phyloP scores from a whole-genome alignment of 768 basidiomycete genomes.

The Lanmaoa rubissima region DNA sequence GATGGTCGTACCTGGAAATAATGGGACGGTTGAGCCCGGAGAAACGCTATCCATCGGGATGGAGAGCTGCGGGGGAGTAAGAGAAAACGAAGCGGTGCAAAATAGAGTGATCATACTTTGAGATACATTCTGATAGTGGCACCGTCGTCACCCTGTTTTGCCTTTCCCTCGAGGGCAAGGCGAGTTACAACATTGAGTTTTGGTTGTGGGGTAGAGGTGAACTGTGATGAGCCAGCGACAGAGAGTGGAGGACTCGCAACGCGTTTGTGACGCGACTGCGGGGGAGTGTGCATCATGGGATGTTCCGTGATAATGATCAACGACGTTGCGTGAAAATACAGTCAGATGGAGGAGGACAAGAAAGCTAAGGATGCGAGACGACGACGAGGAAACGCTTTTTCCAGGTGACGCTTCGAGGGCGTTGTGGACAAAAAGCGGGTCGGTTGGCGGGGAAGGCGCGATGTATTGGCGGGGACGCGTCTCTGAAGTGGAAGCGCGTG shows the following conservation, averaged over 20 bases:
- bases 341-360: neutral
- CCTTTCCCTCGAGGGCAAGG: constrained; percentile 72
- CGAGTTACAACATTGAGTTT: constrained; percentile 71
- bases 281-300: constrained; percentile 15
- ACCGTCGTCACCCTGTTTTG: constrained; percentile 62
- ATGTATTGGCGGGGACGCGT: constrained; percentile 20
- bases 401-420: constrained; percentile 1
- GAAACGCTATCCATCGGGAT: constrained; percentile 63
- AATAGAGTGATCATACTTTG: constrained; percentile 46
- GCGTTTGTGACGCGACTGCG: constrained; percentile 30
- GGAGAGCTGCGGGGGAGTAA: constrained; percentile 46
- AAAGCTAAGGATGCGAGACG: neutral
- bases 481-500: neutral
- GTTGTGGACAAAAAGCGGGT: constrained; percentile 13
- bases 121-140: constrained; percentile 73
- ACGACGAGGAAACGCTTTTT: no score
- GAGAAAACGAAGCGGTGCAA: neutral
- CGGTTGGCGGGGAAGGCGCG: constrained; percentile 10
- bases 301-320: neutral
- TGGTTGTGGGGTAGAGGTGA: constrained; percentile 43
- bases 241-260: constrained; percentile 33
- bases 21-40: constrained; percentile 66
- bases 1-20: constrained; percentile 61
- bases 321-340: neutral
- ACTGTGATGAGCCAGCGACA: constrained; percentile 39